Base-by-base conservation (phyloP, 805 yeast species). In the Candida lessepsii region DNA sequence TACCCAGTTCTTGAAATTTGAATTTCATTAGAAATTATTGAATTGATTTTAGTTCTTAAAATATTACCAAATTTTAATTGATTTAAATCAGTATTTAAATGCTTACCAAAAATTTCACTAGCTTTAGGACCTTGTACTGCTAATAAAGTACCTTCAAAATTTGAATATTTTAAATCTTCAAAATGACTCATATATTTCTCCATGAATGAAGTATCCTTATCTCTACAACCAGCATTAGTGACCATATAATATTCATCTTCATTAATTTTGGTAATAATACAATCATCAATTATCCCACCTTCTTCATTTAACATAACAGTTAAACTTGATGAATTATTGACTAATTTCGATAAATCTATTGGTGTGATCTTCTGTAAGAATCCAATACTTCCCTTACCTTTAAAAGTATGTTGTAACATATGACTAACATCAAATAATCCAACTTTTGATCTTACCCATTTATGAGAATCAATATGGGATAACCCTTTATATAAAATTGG, bases 341-440 rank as follows among this genome's bases (percentile, higher is more conserved):
- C 60, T 46, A 91, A 67, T 5, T 50, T 58, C n/a, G 64, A 53
- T 46, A 89, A 75, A 58, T 89, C 96, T 11, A 91, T 77, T 9
- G 99, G 99, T n/a, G 96, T 86, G 36, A 91, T 68, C 50, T 74
- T 78, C 59, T 93, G 84, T 48, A 93, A 70, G 41, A 91, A 80
- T 4, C 69, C 68, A 5, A 78, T 66, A 1, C 95, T 77, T 29
- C 77, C 83, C 1, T 75, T 63, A 11, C 99, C 99, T 2, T 62
- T 57, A 44, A 93, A 61, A 30, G 70, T 75, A 61, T 95, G 97
- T 68, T 93, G 99, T 37, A 91, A 75, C 99, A 93, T 93, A 63
- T 93, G 99, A 40, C 96, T 86, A 37, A 93, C 99, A 60, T 93
- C 99, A 55, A 93, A 93, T 37, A 93, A 69, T 5, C 99, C 99